Evolutionary conservation across 495 filamentous ascomycete species (phyloP).

Genomic region (Geoglossum glabrum): DNA sequence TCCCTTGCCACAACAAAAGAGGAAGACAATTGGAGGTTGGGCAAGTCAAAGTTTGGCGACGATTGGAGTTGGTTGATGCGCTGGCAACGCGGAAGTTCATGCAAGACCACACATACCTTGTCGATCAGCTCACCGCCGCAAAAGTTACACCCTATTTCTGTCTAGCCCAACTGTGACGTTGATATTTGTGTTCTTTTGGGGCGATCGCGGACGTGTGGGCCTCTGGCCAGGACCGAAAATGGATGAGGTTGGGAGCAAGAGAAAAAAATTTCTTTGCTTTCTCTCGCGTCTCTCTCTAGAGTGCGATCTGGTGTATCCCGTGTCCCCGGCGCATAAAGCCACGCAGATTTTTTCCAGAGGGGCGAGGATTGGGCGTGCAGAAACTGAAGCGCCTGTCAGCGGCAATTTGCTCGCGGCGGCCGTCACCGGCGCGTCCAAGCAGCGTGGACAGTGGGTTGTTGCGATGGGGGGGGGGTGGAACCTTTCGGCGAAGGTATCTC

Average conservation of each 20-base stretch:
- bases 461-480: too few relatives aligned
- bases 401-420: background rate
- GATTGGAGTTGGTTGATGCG: slow-evolving; percentile 16
- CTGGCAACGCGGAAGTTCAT: slow-evolving; percentile 16
- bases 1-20: slow-evolving; percentile 11
- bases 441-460: too few relatives aligned
- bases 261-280: background rate
- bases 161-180: slow-evolving; percentile 1
- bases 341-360: background rate
- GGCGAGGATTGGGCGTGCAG: background rate
- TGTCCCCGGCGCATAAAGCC: background rate
- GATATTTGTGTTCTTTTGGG: background rate
- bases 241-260: background rate
- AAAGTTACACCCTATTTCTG: background rate
- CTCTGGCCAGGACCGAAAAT: background rate
- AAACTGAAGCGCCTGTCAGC: background rate
- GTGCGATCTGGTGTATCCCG: background rate
- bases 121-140: slow-evolving; percentile 7
- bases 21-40: slow-evolving; percentile 13
- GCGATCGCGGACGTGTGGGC: background rate
- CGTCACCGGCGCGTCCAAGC: background rate
- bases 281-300: slow-evolving; percentile 1
- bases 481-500: background rate
- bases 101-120: slow-evolving; percentile 13
- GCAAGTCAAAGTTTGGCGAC: slow-evolving; percentile 9